Evolutionary conservation across 768 basidiomycete genomes (phyloP).

Genomic region (Auricularia cornea): DNA sequence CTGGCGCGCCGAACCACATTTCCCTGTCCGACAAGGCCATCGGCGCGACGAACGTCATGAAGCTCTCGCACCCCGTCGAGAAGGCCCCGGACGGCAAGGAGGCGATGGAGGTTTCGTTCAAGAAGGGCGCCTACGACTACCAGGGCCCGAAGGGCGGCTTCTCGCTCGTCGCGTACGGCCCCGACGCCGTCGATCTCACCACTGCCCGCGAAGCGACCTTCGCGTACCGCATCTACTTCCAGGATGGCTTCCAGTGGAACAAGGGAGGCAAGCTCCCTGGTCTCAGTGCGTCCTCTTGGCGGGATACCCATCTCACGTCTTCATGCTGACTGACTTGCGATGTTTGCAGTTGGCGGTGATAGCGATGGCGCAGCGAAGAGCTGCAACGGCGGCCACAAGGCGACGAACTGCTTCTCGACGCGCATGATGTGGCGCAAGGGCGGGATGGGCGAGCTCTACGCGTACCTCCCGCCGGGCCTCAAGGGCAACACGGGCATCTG

Average conservation of each 20-base stretch:
- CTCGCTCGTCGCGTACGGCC: slow-evolving; percentile 55
- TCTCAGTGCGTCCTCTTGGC: slow-evolving; percentile 39
- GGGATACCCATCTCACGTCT: too few species aligned
- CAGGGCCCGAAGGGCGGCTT: slow-evolving; percentile 44
- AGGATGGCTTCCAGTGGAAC: slow-evolving; percentile 53
- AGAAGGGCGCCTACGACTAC: slow-evolving; percentile 6
- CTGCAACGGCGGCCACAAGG: slow-evolving; percentile 54
- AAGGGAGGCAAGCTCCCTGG: slow-evolving; percentile 69
- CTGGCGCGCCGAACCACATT: slow-evolving; percentile 25
- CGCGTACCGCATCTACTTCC: slow-evolving; percentile 53
- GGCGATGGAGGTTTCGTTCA: slow-evolving; percentile 4
- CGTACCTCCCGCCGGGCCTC: slow-evolving; percentile 44
- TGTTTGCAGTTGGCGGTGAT: slow-evolving; percentile 36
- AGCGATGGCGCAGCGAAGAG: slow-evolving; percentile 41
- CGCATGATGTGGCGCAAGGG: slow-evolving; percentile 62
- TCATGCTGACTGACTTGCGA: too few species aligned
- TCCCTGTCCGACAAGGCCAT: slow-evolving; percentile 39
- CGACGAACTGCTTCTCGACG: slow-evolving; percentile 50
- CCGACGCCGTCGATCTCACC: slow-evolving; percentile 38
- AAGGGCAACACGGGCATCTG: slow-evolving; percentile 39
- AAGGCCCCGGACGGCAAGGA: slow-evolving; percentile 41
- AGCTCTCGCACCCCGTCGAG: slow-evolving; percentile 34
- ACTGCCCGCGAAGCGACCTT: slow-evolving; percentile 61
- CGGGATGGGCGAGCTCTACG: slow-evolving; percentile 60
- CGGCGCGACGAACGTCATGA: slow-evolving; percentile 32